Conservation (phyloP, 352 stramenopile species). For the Pythium myriotylum region DNA sequence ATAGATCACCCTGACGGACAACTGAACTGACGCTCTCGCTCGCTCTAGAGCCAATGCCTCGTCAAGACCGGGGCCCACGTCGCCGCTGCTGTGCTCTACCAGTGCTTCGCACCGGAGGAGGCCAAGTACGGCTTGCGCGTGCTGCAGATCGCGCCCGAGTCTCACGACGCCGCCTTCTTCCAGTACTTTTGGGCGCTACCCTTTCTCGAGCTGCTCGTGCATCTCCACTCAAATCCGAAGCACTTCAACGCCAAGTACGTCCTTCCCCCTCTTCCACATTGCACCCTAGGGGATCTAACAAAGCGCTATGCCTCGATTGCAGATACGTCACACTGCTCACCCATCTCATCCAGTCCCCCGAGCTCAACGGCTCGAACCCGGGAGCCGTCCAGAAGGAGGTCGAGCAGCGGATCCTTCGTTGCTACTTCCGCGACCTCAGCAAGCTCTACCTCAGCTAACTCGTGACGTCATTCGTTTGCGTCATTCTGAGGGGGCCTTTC, state of each 20-base stretch:
- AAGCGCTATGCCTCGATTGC: constrained; percentile 17
- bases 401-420: constrained; percentile 79
- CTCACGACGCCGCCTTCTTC: constrained; percentile 76
- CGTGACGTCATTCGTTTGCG: not conserved
- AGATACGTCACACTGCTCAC: constrained; percentile 76
- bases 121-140: constrained; percentile 84
- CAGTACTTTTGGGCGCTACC: constrained; percentile 88
- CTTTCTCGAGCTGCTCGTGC: constrained; percentile 82
- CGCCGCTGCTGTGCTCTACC: constrained; percentile 82
- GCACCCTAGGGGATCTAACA: too few species aligned
- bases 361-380: constrained; percentile 81
- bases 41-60: constrained; percentile 87
- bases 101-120: constrained; percentile 80
- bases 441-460: constrained; percentile 46
- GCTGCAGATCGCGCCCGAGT: constrained; percentile 67
- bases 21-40: too few species aligned
- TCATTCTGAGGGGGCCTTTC: not conserved
- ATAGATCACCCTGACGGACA: too few species aligned
- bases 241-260: constrained; percentile 68
- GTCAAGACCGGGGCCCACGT: constrained; percentile 82
- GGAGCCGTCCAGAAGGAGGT: constrained; percentile 62
- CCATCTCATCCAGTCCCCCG: constrained; percentile 80
- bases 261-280: too few species aligned
- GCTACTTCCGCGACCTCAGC: constrained; percentile 81
- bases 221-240: constrained; percentile 74